Conservation (phyloP, 2,329 filamentous ascomycete species). For the Fonsecaea monophora region DNA sequence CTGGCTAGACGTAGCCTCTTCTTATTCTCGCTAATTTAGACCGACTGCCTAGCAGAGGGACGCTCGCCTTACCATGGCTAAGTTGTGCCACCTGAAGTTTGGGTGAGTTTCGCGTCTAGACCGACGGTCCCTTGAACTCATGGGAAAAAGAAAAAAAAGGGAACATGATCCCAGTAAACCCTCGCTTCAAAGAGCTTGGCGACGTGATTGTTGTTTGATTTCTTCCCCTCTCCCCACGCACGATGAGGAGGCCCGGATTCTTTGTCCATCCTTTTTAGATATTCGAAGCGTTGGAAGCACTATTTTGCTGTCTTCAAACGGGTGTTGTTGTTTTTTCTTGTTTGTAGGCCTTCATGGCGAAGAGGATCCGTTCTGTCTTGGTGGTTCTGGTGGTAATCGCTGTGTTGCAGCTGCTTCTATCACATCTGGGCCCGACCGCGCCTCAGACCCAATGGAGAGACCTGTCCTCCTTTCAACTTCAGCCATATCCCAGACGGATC, state of each 20-base stretch:
- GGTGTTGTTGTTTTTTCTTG: not conserved
- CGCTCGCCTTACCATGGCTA: not conserved
- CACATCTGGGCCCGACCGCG: not conserved
- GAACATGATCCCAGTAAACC: no score
- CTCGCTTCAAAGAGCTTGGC: not conserved
- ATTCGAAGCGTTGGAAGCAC: not conserved
- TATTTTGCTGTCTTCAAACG: not conserved
- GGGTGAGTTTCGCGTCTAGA: not conserved
- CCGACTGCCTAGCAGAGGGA: not conserved
- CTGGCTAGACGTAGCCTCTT: not conserved
- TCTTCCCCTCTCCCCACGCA: not conserved
- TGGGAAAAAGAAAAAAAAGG: no score
- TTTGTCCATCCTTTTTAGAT: not conserved
- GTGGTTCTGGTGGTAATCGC: not conserved
- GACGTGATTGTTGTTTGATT: not conserved
- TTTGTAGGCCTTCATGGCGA: not conserved
- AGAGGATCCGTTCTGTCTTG: not conserved
- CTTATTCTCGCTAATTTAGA: not conserved
- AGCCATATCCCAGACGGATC: not conserved
- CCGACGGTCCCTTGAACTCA: not conserved
- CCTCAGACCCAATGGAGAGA: not conserved
- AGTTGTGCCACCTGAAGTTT: not conserved
- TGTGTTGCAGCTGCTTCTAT: not conserved
- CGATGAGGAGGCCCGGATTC: not conserved
- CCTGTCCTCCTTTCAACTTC: not conserved